Evolutionary conservation across 768 basidiomycete species (phyloP).

Genomic region (Suillus decipiens): DNA sequence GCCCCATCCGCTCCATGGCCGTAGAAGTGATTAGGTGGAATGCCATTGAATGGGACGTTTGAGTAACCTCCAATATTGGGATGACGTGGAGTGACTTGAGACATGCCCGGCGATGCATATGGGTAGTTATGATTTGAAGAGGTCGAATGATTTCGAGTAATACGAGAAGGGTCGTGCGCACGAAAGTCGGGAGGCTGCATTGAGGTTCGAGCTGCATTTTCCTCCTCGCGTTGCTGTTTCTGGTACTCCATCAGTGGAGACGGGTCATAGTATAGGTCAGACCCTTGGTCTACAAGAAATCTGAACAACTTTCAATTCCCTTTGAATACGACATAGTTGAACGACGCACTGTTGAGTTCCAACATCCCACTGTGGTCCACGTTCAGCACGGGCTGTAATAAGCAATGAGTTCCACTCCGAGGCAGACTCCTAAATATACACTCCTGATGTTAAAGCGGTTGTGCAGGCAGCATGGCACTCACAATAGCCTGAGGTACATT

Average conservation of each 20-base stretch:
- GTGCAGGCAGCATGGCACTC: constrained; percentile 30
- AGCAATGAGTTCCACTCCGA: constrained; percentile 87
- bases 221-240: constrained; percentile 38
- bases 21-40: constrained; percentile 47
- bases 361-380: constrained; percentile 88
- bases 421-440: constrained; percentile 61
- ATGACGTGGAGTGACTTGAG: constrained; percentile 27
- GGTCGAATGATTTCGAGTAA: constrained; percentile 31
- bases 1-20: constrained; percentile 31
- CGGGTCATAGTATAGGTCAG: constrained; percentile 74
- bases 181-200: constrained; percentile 38
- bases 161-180: constrained; percentile 34
- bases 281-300: constrained; percentile 74
- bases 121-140: constrained; percentile 31
- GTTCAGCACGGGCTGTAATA: constrained; percentile 73
- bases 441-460: not conserved
- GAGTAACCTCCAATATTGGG: constrained; percentile 30
- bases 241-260: constrained; percentile 56
- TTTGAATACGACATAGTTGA: not conserved
- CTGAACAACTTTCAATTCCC: constrained; percentile 36
- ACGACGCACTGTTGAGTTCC: constrained; percentile 78
- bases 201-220: constrained; percentile 25
- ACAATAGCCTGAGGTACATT: constrained; percentile 65
- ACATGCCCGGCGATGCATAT: constrained; percentile 26
- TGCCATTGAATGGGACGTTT: constrained; percentile 29